Evolutionary conservation across 805 yeast genomes (phyloP), one percentile per base, ranked within the genome.

Genomic region (Kodamaea jinghongensis): DNA sequence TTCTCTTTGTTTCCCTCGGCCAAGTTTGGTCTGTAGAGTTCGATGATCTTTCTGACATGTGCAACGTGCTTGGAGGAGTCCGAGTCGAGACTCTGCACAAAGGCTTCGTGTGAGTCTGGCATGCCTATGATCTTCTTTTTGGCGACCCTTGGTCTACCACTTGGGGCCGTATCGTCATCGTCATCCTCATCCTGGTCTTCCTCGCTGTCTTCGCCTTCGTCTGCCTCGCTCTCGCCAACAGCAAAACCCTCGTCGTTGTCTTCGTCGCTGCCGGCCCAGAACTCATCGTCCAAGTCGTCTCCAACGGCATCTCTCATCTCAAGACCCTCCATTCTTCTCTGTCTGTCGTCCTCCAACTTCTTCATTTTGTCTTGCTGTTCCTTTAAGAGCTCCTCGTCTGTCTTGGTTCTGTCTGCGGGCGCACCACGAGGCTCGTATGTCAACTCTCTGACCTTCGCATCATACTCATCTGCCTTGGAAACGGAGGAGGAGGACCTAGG

Each of bases 1-100:
- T 76, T 81, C 44, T 80, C 85, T 55, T 86, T 88, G 59, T 91
- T 89, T 2, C 96, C 97, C 40, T 71, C 76, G 2, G 86, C 88
- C 38, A 86, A 68, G 46, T 82, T 79, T 10, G 97, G 96, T 46
- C 85, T 87, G 60, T 82, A 79, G 0, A 68, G 56, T 37, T 71
- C 72, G 41, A 86, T 62, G 30, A 89, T 73, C 41, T 74, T 72
- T 36, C 75, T 73, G 17, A 86, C 69, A 17, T 73, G 61, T 2
- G 61, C 57, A 13, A 75, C 60, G 12, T 78, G 77, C 23, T 76
- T 73, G 11, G 55, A 55, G 30, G 65, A 58, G 7, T 67, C 63
- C 17, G 62, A 32, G 2, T 54, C 55, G 3, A 78, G 50, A 17
- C 61, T 50, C 1, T 51, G 49, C 1, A 70, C 43, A 28, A 69